Evolutionary conservation across 2,329 filamentous ascomycete genomes (phyloP).

Genomic region (Colletotrichum tanaceti): DNA sequence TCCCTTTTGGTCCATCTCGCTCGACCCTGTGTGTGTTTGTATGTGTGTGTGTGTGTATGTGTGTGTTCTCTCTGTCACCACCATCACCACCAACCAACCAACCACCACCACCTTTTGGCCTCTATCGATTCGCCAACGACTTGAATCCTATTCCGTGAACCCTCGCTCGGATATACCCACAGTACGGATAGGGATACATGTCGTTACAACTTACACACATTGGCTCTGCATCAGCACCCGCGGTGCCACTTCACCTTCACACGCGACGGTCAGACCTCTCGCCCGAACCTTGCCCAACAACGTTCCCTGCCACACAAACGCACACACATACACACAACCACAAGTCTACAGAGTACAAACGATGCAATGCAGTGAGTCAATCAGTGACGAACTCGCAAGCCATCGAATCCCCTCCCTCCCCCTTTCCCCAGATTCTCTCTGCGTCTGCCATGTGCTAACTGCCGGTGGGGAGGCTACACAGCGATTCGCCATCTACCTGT

Average conservation of each 20-base stretch:
- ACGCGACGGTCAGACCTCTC: conserved; percentile 27
- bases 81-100: no score
- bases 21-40: background rate
- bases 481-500: no score
- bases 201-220: no score
- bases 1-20: conserved; percentile 20
- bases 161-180: conserved; percentile 11
- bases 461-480: no score
- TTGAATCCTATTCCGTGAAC: conserved; percentile 1
- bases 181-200: no score
- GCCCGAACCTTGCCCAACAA: conserved; percentile 28
- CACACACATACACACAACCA: background rate
- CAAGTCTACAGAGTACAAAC: no score
- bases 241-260: conserved; percentile 8
- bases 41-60: background rate
- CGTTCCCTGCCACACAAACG: conserved; percentile 4
- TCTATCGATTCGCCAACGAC: background rate
- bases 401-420: background rate
- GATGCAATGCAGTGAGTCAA: no score
- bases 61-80: no score
- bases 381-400: no score
- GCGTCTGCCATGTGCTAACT: no score
- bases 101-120: no score
- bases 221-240: conserved; percentile 1
- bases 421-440: background rate